Base-by-base conservation (phyloP, 352 stramenopile genomes). In the Pythium graminicola region DNA sequence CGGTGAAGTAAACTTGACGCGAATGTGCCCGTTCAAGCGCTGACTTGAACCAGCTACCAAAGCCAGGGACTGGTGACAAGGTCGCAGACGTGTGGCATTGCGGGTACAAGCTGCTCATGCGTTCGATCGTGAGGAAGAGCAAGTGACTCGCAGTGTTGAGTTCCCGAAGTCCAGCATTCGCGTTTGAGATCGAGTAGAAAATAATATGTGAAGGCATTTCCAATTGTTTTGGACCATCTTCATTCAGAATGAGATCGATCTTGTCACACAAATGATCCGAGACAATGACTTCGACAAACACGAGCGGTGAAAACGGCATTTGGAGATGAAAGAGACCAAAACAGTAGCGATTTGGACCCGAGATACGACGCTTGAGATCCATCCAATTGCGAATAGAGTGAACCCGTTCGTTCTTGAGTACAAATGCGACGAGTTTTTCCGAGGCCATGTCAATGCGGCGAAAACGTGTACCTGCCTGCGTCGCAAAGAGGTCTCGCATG, bases 261-360 rank as follows among this genome's bases (percentile, higher is more conserved):
- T 73, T 73, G 50, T 62, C 65, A 44, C 75, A 87, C 22, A 91
- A 53, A 20, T 86, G 72, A 29, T 89, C 70, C n/a, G 74, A 80
- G 24, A 87, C 73, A 22, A 86, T 41, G 23, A 81, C 79, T 54
- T 91, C 60, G 13, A 93, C 78, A 55, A 93, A 91, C 20, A 88
- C 80, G 1, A 93, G 56, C 10, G 82, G 82, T 1, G 73, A 65
- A 17, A 70, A 66, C 2, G 77, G 69, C 73, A 93, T 87, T 35
- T 91, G 77, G 22, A 81, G 63, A 52, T 93, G 81, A 48, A 93
- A 93, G n/a, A 93, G 67, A 1, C 82, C 82, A 51, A 84, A 93
- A 63, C 75, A 86, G 46, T 78, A 86, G 17, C 82, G 74, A 39
- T 89, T 82, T 4, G 67, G 71, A 4, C 82, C 80, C 1, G 51